phyloP scores from a whole-genome alignment of 257 asterid genomes.

The Mitragyna speciosa region DNA sequence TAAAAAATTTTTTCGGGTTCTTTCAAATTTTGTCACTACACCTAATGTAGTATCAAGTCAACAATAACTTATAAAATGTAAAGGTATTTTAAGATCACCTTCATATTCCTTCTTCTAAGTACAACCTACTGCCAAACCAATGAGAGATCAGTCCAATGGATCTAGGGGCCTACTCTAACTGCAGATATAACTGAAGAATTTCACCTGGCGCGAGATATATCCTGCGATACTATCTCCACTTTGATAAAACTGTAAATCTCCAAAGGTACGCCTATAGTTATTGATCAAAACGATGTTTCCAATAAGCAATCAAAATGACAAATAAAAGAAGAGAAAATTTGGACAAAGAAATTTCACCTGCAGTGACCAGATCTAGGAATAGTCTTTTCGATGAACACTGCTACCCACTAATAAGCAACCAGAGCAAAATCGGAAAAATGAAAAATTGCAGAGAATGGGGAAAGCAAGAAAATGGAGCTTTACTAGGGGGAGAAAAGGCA shows the following conservation, averaged over 20 bases:
- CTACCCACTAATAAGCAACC: background rate
- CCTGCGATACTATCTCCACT: no score
- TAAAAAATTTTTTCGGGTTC: no score
- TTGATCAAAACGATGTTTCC: no score
- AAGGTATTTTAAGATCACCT: background rate
- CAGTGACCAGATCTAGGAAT: background rate
- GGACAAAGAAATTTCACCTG: background rate
- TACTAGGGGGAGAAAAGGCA: background rate
- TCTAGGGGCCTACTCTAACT: background rate
- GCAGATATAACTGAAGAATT: background rate
- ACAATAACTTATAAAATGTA: background rate
- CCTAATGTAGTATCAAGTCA: no score
- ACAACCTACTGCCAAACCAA: background rate
- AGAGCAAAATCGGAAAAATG: background rate
- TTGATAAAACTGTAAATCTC: background rate
- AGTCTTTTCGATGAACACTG: background rate
- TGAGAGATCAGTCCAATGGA: no score
- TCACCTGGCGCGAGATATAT: background rate
- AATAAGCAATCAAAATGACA: background rate
- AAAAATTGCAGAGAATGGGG: background rate
- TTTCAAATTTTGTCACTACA: no score
- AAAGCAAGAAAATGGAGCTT: background rate
- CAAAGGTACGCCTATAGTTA: background rate
- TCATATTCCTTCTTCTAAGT: background rate
- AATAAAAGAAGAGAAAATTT: no score